Conservation (phyloP, 192 early-diverging fungal genomes). For the Thamnidium elegans region DNA sequence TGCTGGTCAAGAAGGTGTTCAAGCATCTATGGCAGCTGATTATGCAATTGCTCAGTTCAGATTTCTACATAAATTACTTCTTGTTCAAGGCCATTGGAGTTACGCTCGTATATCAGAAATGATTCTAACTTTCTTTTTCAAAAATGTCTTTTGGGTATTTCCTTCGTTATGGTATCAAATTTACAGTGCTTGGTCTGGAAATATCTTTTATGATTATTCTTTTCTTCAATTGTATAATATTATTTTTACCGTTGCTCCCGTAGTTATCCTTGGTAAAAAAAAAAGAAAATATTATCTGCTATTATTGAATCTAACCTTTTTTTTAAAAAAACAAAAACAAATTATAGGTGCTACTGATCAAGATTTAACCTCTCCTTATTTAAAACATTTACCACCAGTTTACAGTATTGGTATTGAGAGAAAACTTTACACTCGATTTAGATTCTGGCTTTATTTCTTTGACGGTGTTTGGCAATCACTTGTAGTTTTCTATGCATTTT, state of each 20-base stretch:
- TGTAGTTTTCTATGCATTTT: slow-evolving; percentile 79
- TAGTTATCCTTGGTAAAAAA: slow-evolving; percentile 54
- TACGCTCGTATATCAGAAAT: slow-evolving; percentile 89
- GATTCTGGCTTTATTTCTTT: slow-evolving; percentile 83
- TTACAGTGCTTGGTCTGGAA: slow-evolving; percentile 83
- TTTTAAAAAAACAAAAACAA: background rate
- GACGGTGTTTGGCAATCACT: slow-evolving; percentile 94
- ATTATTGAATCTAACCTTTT: slow-evolving; percentile 3
- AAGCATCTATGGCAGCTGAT: slow-evolving; percentile 93
- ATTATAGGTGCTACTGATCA: slow-evolving; percentile 62
- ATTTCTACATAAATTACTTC: slow-evolving; percentile 79
- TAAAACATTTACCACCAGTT: slow-evolving; percentile 57
- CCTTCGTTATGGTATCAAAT: slow-evolving; percentile 95
- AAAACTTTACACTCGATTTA: slow-evolving; percentile 74
- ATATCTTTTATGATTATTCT: slow-evolving; percentile 90
- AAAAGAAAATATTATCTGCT: slow-evolving; percentile 4
- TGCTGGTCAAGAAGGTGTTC: slow-evolving; percentile 78
- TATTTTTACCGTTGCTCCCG: slow-evolving; percentile 67
- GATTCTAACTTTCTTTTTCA: slow-evolving; percentile 95
- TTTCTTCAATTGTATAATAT: slow-evolving; percentile 90
- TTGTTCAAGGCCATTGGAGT: slow-evolving; percentile 92
- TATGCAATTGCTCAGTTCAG: slow-evolving; percentile 92
- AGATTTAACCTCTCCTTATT: slow-evolving; percentile 57
- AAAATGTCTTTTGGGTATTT: slow-evolving; percentile 92
- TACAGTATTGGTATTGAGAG: slow-evolving; percentile 87